phyloP scores from a whole-genome alignment of 148 eudicot genomes.

The Oxyria digyna region DNA sequence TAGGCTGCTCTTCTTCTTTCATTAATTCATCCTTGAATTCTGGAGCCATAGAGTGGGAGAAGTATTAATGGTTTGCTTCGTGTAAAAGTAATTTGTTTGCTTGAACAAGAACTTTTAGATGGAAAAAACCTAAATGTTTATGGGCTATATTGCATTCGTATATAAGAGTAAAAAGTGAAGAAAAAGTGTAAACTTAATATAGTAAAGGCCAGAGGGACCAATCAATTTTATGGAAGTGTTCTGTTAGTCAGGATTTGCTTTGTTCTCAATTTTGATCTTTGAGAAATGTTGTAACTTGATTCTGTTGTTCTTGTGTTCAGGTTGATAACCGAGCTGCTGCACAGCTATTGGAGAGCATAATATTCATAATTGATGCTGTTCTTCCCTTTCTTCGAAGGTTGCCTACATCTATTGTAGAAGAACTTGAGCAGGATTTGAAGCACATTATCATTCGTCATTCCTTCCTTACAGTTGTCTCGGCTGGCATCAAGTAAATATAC shows the following conservation, averaged over 20 bases:
- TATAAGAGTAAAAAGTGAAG: neutral
- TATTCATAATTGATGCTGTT: conserved; percentile 73
- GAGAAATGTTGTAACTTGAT: neutral
- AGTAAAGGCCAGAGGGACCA: too few species aligned
- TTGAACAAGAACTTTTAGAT: neutral
- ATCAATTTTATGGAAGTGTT: neutral
- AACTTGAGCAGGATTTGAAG: conserved; percentile 91
- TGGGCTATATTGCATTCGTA: neutral
- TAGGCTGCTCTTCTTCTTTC: neutral
- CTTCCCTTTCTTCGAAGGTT: conserved; percentile 81
- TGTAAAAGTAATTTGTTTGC: neutral
- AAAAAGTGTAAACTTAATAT: too few species aligned
- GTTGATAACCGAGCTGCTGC: conserved; percentile 72
- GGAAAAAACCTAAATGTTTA: neutral
- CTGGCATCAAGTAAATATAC: conserved; percentile 75
- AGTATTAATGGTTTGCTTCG: neutral
- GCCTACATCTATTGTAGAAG: conserved; percentile 68
- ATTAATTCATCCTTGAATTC: too few species aligned
- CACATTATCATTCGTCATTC: conserved; percentile 97
- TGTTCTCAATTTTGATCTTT: neutral
- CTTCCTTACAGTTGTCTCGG: conserved; percentile 91
- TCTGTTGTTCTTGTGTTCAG: conserved; percentile 30
- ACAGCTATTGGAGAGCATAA: conserved; percentile 70
- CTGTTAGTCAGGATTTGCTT: neutral
- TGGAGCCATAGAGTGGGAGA: too few species aligned